Base-by-base conservation (phyloP, 2,329 filamentous ascomycete species). In the Pezicula radicicola region DNA sequence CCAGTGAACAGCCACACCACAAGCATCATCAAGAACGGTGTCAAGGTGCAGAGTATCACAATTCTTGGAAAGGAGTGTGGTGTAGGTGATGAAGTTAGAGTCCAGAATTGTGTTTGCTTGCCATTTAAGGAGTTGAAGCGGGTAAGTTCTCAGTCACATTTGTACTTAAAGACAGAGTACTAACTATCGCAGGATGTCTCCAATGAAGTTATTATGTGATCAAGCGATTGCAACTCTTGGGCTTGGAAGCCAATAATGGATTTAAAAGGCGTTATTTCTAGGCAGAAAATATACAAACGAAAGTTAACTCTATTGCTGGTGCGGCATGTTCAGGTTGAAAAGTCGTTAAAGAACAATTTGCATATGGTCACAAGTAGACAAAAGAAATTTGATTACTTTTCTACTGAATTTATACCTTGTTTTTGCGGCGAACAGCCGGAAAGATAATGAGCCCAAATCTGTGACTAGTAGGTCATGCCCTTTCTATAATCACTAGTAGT, bases 41-140 rank as follows among this genome's bases (percentile, higher is more conserved):
- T 97, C 72, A 97, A 97, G 79, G 94, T 99, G 48, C 94, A 97
- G 79, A 96, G 91, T 71, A 94, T 97, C 68, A 97, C 93, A 44
- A 99, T 97, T 61, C 73, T 99, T 57, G 93, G 93, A 68, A 97
- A 97, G 79, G 94, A 99, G 72, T 97, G 93, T 66, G 84, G 79
- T 51, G 94, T 97, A 28, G 91, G 88, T 4, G 94, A 99, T 64
- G 94, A 97, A 73, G 87, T 97, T 10, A 84, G 91, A 57, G 91
- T 99, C 63, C 93, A 97, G 76, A 97, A 99, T 76, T 99, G 94
- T 70, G 86, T 99, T 54, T 97, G 94, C 75, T 74, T 99, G 76
- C 94, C 94, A 9, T 96, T 92, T 74, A 99, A 99, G 81, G 94
- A 97, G 76, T 75, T 99, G 70, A 97, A 97, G 84, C 84, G 92